Evolutionary conservation across 768 basidiomycete genomes (phyloP), one percentile per base, ranked within the genome.

Genomic region (Xerocomus spinulosus): DNA sequence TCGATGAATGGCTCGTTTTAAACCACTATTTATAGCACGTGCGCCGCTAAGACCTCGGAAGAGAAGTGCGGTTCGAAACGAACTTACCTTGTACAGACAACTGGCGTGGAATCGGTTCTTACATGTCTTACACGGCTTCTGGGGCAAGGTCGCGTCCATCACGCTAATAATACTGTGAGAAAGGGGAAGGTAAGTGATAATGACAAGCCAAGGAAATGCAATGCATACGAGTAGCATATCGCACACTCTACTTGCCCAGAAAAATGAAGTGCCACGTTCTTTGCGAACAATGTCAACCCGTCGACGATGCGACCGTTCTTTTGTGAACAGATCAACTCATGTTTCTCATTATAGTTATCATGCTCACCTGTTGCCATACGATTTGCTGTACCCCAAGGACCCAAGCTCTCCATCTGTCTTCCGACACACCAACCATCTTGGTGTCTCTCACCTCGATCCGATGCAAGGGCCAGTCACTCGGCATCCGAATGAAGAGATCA

Each of bases 231-330:
- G 65, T 94, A 95, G 60, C 92, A 95, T 50, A 99, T 97, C 1
- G 95, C 91, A 66, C 96, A 99, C 57, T 95, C 92, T 3, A 89
- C 88, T 63, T 93, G 87, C 6, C 95, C 95, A 54, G 95, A 91
- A 60, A 98, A 99, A 64, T 98, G 92, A 17, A 89, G 75, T 0
- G 82, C 75, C 36, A 94, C 92, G 61, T 97, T 98, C 69, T 87
- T 91, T 70, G 93, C 94, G 78, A 97, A 98, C 49, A 95, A 70
- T 5, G 79, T 77, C 17, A 98, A 66, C 0, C 89, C 93, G 61
- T 98, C 96, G 9, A 89, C 75, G 24, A 99, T 85, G 41, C 85
- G 79, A 6, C 94, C 93, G 57, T 92, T 93, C 93, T 96, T 62
- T 24, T 8, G 2, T 36, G 13, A 25, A 39, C 3, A 2, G 20